Conservation (phyloP, 2,329 filamentous ascomycete genomes). For the Fusarium denticulatum region DNA sequence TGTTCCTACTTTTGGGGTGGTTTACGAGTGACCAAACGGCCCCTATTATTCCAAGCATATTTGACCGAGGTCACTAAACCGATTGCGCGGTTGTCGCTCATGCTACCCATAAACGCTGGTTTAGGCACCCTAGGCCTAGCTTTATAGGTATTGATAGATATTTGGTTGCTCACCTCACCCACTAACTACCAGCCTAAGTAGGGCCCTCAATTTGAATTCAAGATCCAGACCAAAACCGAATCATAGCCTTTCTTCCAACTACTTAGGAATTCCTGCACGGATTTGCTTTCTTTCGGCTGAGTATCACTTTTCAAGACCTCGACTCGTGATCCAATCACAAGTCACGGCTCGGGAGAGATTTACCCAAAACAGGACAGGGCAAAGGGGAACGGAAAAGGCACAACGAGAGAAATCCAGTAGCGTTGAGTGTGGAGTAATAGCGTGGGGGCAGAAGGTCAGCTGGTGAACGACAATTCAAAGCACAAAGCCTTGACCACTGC, state of each 20-base stretch:
- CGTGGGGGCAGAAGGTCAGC: slow-evolving; percentile 38
- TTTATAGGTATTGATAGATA: neutral
- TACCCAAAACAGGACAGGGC: neutral
- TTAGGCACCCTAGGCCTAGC: neutral
- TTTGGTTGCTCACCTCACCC: neutral
- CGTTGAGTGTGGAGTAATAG: slow-evolving; percentile 26
- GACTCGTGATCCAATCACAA: neutral
- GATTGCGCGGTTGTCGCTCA: neutral
- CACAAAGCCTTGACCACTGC: slow-evolving; percentile 15
- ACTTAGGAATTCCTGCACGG: neutral
- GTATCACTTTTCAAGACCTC: neutral
- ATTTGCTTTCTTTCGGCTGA: neutral
- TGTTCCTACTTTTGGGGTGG: neutral
- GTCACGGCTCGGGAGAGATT: neutral
- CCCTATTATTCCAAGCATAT: neutral
- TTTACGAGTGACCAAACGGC: neutral
- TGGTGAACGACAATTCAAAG: slow-evolving; percentile 16
- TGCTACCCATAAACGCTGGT: neutral
- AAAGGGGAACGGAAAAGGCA: slow-evolving; percentile 16
- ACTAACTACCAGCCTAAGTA: slow-evolving; percentile 1
- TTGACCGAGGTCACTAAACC: neutral
- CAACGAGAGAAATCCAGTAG: slow-evolving; percentile 19
- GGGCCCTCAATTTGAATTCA: neutral
- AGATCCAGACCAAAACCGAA: neutral
- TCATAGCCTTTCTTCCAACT: neutral